Percentiles rank a stretch among this genome's conserved stretches.
These are phyloP conservation scores for Cryphonectria carpinicola DNA, from an alignment of 2,329 filamentous ascomycete species.

Conservation along the genomic window DNA sequence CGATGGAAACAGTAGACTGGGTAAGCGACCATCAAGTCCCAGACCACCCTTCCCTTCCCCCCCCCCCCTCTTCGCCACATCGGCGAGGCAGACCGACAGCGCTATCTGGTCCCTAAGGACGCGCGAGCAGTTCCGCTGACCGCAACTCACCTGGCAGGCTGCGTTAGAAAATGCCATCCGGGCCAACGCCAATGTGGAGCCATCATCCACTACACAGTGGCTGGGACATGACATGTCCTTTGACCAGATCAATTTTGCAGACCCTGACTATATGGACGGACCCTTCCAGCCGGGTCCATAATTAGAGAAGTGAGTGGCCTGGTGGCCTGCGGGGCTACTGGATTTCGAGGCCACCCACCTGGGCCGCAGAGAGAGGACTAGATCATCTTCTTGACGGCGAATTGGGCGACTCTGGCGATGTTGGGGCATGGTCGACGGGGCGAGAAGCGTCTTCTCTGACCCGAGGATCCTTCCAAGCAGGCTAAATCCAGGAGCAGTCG, in stretches of 20 bases:
- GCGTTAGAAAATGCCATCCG: conserved; percentile 24
- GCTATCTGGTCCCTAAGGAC: background rate
- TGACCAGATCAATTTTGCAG: conserved; percentile 20
- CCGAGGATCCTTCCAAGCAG: conserved; percentile 6
- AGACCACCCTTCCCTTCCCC: background rate
- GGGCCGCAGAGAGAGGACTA: background rate
- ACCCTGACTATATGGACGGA: conserved; percentile 12
- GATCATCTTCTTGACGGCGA: background rate
- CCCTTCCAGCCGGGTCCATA: conserved; percentile 5
- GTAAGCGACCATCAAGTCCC: background rate
- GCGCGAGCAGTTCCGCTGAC: conserved; percentile 6
- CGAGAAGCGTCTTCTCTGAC: conserved; percentile 7
- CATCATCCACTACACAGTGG: conserved; percentile 19
- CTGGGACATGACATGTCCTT: conserved; percentile 13
- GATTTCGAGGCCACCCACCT: background rate
- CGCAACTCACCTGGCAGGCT: conserved; percentile 12
- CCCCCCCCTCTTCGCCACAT: too few relatives aligned
- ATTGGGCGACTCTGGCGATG: background rate
- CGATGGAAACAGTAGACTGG: conserved; percentile 18
- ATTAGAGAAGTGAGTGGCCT: background rate
- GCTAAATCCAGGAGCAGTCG: conserved; percentile 14
- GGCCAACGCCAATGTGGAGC: conserved; percentile 15
- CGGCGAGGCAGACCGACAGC: background rate
- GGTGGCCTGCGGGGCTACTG: background rate
- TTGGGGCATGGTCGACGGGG: conserved; percentile 1